Percentiles rank a stretch among this genome's conserved stretches.
Evolutionary conservation across 495 filamentous ascomycete genomes (phyloP).

Genomic region (Penicillium odoratum): DNA sequence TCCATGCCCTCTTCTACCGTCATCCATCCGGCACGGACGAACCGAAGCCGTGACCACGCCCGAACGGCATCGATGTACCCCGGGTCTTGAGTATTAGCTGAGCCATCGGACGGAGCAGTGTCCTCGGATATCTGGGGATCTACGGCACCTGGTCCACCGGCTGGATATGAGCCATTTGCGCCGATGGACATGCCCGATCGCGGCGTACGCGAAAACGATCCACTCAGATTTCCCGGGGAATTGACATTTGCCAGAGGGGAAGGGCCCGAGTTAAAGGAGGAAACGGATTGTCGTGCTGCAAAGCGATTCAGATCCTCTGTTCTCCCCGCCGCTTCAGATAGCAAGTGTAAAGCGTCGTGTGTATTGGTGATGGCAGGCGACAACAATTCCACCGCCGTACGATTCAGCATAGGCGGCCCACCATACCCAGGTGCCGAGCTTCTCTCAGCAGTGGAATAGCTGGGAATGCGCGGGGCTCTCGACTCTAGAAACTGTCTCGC

Average conservation of each 20-base stretch:
- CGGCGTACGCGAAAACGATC: conserved; percentile 38
- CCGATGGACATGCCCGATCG: conserved; percentile 34
- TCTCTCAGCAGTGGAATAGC: conserved; percentile 34
- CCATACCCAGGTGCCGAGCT: conserved; percentile 28
- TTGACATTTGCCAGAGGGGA: conserved; percentile 42
- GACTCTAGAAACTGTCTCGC: conserved; percentile 33
- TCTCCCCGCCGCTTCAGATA: conserved; percentile 59
- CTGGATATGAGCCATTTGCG: conserved; percentile 31
- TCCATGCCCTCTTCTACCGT: conserved; percentile 87
- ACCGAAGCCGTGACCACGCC: conserved; percentile 86
- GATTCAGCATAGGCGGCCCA: conserved; percentile 52
- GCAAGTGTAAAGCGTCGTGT: conserved; percentile 58
- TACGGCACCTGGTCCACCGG: conserved; percentile 25
- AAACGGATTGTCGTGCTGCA: conserved; percentile 41
- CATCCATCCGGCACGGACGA: conserved; percentile 95
- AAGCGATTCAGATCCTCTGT: conserved; percentile 50
- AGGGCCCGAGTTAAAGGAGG: conserved; percentile 45
- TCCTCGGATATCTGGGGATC: conserved; percentile 35
- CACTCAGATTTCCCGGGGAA: conserved; percentile 39
- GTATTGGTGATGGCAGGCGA: conserved; percentile 59
- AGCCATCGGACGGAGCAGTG: conserved; percentile 28
- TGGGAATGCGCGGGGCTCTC: conserved; percentile 27
- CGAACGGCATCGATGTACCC: conserved; percentile 64
- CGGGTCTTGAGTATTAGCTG: conserved; percentile 31
- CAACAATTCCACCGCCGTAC: conserved; percentile 54